A percentile compares a stretch with the other conserved stretches of the same genome.
phyloP scores from a whole-genome alignment of 352 stramenopile species.

The Pythium chondricola region DNA sequence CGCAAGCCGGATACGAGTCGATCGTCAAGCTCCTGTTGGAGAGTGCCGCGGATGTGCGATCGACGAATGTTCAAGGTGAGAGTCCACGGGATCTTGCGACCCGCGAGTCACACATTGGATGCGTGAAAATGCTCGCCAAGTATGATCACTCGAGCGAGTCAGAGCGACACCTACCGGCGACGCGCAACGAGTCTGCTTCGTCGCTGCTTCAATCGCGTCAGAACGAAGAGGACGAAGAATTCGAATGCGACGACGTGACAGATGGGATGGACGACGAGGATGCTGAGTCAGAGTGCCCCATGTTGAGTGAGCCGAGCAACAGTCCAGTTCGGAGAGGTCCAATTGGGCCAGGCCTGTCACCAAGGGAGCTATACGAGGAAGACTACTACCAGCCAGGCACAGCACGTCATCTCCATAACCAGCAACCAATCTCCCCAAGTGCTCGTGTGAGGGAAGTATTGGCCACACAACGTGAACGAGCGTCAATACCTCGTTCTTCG shows the following conservation, averaged over 20 bases:
- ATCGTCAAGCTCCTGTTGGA: slow-evolving; percentile 74
- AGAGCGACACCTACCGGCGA: slow-evolving; percentile 13
- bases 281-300: slow-evolving; percentile 11
- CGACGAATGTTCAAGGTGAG: slow-evolving; percentile 51
- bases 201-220: slow-evolving; percentile 26
- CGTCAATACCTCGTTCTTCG: slow-evolving; percentile 1
- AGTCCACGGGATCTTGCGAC: slow-evolving; percentile 62
- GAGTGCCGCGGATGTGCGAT: slow-evolving; percentile 64
- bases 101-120: slow-evolving; percentile 38
- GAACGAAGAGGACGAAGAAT: slow-evolving; percentile 14
- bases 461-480: slow-evolving; percentile 21
- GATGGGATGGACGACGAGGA: slow-evolving; percentile 14
- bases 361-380: background rate
- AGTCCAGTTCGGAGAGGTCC: slow-evolving; percentile 21
- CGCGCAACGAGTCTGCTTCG: slow-evolving; percentile 43
- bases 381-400: too few species aligned
- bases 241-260: slow-evolving; percentile 12
- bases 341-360: slow-evolving; percentile 4
- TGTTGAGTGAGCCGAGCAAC: slow-evolving; percentile 15
- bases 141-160: slow-evolving; percentile 38
- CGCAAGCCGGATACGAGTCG: slow-evolving; percentile 43
- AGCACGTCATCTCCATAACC: too few species aligned
- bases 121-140: slow-evolving; percentile 45
- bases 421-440: slow-evolving; percentile 36
- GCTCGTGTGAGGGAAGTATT: slow-evolving; percentile 51